Evolutionary conservation across 1,284 basidiomycete genomes (phyloP).

Genomic region (Phellinidium pouzarii): DNA sequence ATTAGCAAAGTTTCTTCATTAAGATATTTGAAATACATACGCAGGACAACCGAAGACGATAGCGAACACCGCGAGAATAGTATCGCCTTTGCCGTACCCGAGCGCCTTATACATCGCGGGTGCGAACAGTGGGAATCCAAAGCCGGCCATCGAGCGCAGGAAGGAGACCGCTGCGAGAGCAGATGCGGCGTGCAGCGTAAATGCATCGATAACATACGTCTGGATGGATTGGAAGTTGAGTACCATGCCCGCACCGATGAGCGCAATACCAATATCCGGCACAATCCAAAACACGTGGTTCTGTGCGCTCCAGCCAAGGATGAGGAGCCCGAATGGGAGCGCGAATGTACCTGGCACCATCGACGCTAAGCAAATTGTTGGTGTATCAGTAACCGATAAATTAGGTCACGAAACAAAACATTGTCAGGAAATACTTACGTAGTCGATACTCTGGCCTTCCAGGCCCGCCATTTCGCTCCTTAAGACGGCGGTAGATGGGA

Average conservation of each 20-base stretch:
- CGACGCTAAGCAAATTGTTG: conserved; percentile 35
- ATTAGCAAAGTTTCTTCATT: not conserved
- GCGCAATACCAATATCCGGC: conserved; percentile 54
- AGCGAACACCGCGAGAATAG: conserved; percentile 49
- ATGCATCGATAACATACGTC: conserved; percentile 60
- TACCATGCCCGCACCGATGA: conserved; percentile 48
- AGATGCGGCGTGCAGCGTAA: conserved; percentile 59
- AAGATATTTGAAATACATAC: conserved; percentile 32
- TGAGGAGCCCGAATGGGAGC: conserved; percentile 52
- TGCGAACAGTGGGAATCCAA: conserved; percentile 63
- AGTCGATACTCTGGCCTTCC: conserved; percentile 55
- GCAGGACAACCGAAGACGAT: conserved; percentile 58
- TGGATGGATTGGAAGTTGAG: conserved; percentile 53
- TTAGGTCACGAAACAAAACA: not conserved
- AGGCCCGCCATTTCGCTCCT: conserved; percentile 42
- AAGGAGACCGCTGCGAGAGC: conserved; percentile 54
- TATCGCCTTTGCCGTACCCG: conserved; percentile 60
- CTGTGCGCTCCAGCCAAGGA: conserved; percentile 62
- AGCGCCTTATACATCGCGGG: conserved; percentile 56
- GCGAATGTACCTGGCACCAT: conserved; percentile 53
- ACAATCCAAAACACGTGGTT: conserved; percentile 56
- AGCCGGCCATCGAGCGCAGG: conserved; percentile 54
- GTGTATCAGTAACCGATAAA: not conserved
- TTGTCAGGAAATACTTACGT: conserved; percentile 30
- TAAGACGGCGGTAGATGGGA: conserved; percentile 44